Conservation (phyloP, 805 yeast species). For the Candida dajiaensis region DNA sequence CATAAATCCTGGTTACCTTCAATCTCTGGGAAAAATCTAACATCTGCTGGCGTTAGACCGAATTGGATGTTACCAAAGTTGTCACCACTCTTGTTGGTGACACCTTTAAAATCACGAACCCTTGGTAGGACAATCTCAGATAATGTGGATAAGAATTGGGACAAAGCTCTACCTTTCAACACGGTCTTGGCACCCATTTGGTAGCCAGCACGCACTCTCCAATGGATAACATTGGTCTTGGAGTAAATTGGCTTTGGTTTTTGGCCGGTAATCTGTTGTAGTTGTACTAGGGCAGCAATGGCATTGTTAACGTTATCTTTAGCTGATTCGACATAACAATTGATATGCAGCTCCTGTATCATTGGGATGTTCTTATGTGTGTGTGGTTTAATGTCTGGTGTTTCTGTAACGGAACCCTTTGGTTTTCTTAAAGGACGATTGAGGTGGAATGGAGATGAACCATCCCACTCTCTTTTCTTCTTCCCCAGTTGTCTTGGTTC, state of each 20-base stretch:
- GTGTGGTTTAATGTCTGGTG: constrained; percentile 67
- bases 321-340: constrained; percentile 72
- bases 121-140: constrained; percentile 92
- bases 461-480: constrained; percentile 80
- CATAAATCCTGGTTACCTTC: constrained; percentile 86
- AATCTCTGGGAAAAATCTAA: constrained; percentile 86
- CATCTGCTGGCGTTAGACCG: constrained; percentile 74
- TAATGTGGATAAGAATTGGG: constrained; percentile 79
- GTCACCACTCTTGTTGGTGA: constrained; percentile 76
- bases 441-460: constrained; percentile 79
- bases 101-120: constrained; percentile 79
- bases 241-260: constrained; percentile 73
- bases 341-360: constrained; percentile 60
- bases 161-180: constrained; percentile 73
- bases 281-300: constrained; percentile 67
- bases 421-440: constrained; percentile 79
- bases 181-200: constrained; percentile 86
- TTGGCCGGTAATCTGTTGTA: constrained; percentile 92
- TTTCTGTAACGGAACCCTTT: constrained; percentile 63
- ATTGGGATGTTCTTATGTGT: constrained; percentile 68
- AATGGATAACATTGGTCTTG: constrained; percentile 71
- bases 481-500: constrained; percentile 50
- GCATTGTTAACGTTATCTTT: constrained; percentile 66
- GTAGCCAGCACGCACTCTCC: constrained; percentile 84
- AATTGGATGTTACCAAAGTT: constrained; percentile 78